Base-by-base conservation (phyloP, 2,329 filamentous ascomycete species). In the Microsporum ferrugineum region DNA sequence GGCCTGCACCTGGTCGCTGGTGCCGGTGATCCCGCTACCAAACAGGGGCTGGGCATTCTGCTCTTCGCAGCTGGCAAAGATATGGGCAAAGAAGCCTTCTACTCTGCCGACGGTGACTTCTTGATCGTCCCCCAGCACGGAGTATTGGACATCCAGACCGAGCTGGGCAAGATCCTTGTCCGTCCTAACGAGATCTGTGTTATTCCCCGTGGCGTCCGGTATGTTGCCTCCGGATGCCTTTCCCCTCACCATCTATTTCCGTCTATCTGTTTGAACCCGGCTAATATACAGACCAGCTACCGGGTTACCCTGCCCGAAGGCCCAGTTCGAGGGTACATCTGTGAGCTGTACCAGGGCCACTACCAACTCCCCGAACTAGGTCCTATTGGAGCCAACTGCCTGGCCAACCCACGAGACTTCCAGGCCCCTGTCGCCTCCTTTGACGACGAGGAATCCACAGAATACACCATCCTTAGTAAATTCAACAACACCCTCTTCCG, bases 11-110 rank as follows among this genome's bases (percentile, higher is more conserved):
- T 91, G 23, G 79, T 95, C 8, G 89, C 88, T 1, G 89, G 89
- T 2, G 84, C 89, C 0, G 91, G 91, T 14, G 88, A 94, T 67
- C 85, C 89, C 0, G 87, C 86, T 0, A 80, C 87, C 72, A 95
- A 95, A 75, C 79, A 82, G 17, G 91, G 91, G 0, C 68, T 95
- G 47, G 90, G 88, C 27, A 90, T 94, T 63, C 86, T 88, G 72
- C 83, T 94, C 61, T 95, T 89, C 70, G 86, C 88, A 0, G 88
- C 87, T 0, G 88, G 88, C 23, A 86, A 83, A 71, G 84, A 86
- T 69, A 95, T 96, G 91, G 75, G 79, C n/a, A 82, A 82, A 43
- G 79, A 86, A 57, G 89, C 89, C 0, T 95, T 91, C 72, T 95
- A 92, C 78, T 91, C 87, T 2, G 87, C 89, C 0, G 88, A 92